Base-by-base conservation (phyloP, 805 yeast species). In the Starmerella lactis-condensi region DNA sequence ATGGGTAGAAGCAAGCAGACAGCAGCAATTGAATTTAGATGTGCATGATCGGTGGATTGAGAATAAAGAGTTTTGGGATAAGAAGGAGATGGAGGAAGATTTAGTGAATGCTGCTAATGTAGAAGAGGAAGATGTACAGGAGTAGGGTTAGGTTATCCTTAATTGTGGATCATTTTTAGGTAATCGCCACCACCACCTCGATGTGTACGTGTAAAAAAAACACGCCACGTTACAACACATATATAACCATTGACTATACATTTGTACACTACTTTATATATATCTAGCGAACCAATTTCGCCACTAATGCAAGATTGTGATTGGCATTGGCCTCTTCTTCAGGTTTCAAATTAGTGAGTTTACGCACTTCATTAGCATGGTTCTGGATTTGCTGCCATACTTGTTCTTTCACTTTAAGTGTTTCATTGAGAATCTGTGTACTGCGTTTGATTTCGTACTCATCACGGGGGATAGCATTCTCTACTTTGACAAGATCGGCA, bases 31-130 rank as follows among this genome's bases (percentile, higher is more conserved):
- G 26, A 60, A 60, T 4, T 57, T 69, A 5, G 94, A 83, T 50
- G 67, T 81, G 4, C 98, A 89, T 43, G 98, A 89, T 42, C 62
- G 99, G 37, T 89, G 98, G 98, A 67, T 89, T 8, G 94, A 79
- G 35, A 63, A 72, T 41, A 89, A 83, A 50, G 75, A 67, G 17
- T 59, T 58, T 30, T 82, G 78, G 52, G 98, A 89, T 41, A 63
- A 66, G 30, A 60, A 61, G 30, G 75, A 68, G 38, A 40, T 26
- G 3, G 33, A 32, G 60, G 57, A 39, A 3, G 48, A 34, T 10
- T 33, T 44, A 4, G 31, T 35, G 12, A 39, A 42, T 2, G 52
- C 42, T 15, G 29, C 16, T 19, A 26, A 21, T n/a, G 27, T n/a
- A 17, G 27, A 24, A 24, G 17, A 24, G 10, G 27, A 11, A 24